Evolutionary conservation across 2,329 filamentous ascomycete species (phyloP).

Genomic region (Claviceps arundinis): DNA sequence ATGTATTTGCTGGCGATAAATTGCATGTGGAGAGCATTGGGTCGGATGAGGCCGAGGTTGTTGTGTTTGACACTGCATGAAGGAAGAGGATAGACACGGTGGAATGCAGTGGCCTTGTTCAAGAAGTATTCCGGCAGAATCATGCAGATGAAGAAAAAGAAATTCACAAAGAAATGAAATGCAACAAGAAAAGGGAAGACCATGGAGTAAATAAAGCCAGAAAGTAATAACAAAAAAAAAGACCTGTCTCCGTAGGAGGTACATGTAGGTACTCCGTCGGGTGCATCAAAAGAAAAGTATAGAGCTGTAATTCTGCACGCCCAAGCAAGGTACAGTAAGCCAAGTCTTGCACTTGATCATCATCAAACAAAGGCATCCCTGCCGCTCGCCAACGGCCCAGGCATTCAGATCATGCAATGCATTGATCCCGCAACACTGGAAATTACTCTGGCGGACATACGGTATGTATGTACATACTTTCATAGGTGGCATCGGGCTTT

Average conservation of each 20-base stretch:
- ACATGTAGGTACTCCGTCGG: no score
- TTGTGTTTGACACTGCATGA: constrained; percentile 48
- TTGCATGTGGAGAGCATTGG: constrained; percentile 54
- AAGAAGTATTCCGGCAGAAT: not conserved
- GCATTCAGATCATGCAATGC: not conserved
- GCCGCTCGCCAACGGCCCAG: not conserved
- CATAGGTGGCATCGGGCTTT: not conserved
- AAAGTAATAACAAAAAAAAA: no score
- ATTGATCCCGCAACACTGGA: not conserved
- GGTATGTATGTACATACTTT: not conserved
- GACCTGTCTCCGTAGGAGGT: no score
- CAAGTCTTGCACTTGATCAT: not conserved
- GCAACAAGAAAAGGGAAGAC: no score
- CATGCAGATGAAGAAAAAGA: not conserved
- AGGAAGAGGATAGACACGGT: not conserved
- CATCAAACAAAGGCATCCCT: not conserved
- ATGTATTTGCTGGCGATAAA: constrained; percentile 49
- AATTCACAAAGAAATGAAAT: no score
- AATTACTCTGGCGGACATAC: not conserved
- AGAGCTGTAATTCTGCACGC: no score
- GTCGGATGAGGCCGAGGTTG: constrained; percentile 54
- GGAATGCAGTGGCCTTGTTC: not conserved
- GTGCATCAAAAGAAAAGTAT: no score
- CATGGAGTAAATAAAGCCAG: no score
- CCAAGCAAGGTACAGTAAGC: no score